These are phyloP conservation scores for Fraxinus latifolia DNA, from an alignment of 305 asterid species.

Conservation along the genomic window DNA sequence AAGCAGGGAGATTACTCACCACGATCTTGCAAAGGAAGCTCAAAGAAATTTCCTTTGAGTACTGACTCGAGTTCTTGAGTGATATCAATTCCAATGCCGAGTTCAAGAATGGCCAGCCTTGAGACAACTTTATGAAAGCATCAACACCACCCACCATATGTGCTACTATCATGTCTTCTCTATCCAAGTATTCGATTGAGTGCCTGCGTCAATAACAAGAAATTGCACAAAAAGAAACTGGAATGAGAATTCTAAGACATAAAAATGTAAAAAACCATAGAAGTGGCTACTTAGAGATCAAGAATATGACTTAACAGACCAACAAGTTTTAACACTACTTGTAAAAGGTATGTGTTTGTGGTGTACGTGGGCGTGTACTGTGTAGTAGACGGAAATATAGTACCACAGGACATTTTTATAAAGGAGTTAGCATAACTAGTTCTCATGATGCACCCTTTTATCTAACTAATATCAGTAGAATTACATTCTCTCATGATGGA, in stretches of 20 bases:
- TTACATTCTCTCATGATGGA: background rate
- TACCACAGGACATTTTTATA: background rate
- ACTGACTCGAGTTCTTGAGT: constrained; percentile 61
- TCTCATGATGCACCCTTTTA: background rate
- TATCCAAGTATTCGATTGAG: constrained; percentile 72
- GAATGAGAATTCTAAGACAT: background rate
- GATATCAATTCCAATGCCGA: constrained; percentile 54
- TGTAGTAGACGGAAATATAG: background rate
- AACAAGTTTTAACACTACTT: background rate
- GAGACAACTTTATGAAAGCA: constrained; percentile 75
- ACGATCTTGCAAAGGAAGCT: constrained; percentile 70
- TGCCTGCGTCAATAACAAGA: constrained; percentile 46
- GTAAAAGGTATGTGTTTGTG: background rate
- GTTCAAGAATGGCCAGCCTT: constrained; percentile 76
- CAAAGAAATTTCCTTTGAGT: constrained; percentile 47
- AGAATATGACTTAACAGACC: background rate
- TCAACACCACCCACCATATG: constrained; percentile 77
- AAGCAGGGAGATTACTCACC: constrained; percentile 43
- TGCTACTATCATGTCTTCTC: constrained; percentile 70
- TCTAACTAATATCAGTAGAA: background rate
- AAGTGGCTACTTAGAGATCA: background rate
- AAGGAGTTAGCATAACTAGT: background rate
- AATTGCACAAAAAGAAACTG: constrained; percentile 19
- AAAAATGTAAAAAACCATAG: background rate
- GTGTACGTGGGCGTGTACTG: background rate